Conservation (phyloP, 495 filamentous ascomycete species). For the Podospora bellae-mahoneyi region DNA sequence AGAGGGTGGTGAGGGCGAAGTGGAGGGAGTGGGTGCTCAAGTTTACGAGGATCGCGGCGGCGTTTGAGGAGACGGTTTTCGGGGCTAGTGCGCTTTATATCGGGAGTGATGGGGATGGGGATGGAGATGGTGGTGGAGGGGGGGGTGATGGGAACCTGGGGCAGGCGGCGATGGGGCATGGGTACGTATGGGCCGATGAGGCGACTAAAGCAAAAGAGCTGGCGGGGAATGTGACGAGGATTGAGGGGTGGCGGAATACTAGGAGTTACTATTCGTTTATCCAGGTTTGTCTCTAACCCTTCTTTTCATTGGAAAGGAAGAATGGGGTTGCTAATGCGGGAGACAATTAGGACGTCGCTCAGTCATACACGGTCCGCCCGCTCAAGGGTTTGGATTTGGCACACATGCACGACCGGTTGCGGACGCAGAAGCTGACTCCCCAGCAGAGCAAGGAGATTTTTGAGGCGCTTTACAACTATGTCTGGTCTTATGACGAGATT, state of each 20-base stretch:
- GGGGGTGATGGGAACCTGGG: conserved; percentile 53
- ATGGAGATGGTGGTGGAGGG: conserved; percentile 60
- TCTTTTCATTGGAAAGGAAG: background rate
- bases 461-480: conserved; percentile 67
- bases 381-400: conserved; percentile 81
- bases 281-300: conserved; percentile 52
- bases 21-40: conserved; percentile 87
- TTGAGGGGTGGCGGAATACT: conserved; percentile 94
- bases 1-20: conserved; percentile 83
- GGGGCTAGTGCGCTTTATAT: conserved; percentile 88
- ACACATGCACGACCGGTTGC: conserved; percentile 87
- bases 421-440: conserved; percentile 68
- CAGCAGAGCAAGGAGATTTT: conserved; percentile 75
- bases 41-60: conserved; percentile 86
- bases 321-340: background rate
- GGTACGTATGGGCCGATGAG: conserved; percentile 92
- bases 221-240: conserved; percentile 80
- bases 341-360: conserved; percentile 54
- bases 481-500: conserved; percentile 82
- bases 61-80: conserved; percentile 93
- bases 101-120: conserved; percentile 63
- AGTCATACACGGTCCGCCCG: conserved; percentile 63
- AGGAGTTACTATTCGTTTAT: conserved; percentile 93
- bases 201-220: conserved; percentile 75
- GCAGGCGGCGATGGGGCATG: conserved; percentile 68